Conservation (phyloP, 2,329 filamentous ascomycete genomes). For the Colletotrichum caudatum region DNA sequence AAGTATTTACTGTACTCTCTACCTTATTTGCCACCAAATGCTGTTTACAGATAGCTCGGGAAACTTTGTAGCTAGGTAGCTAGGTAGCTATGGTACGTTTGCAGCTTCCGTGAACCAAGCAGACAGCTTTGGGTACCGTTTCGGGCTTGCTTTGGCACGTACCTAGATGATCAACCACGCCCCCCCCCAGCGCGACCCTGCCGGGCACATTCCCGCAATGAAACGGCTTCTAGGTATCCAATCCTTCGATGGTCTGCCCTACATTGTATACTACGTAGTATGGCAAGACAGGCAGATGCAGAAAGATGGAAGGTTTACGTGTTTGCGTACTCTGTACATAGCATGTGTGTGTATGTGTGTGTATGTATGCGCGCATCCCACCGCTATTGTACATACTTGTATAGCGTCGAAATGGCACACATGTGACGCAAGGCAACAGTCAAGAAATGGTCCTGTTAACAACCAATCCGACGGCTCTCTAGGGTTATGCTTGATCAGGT, state of each 20-base stretch:
- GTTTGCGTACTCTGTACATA: neutral
- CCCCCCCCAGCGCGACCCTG: neutral
- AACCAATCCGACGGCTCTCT: constrained; percentile 13
- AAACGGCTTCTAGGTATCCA: neutral
- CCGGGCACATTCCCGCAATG: constrained; percentile 10
- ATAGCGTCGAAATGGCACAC: constrained; percentile 1
- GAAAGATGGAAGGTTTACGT: neutral
- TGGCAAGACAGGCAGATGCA: neutral
- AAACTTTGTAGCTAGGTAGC: neutral
- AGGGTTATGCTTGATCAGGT: neutral
- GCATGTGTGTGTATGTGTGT: neutral
- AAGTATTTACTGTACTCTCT: neutral
- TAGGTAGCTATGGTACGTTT: neutral
- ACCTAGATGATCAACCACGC: neutral
- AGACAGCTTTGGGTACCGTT: neutral
- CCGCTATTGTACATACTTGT: neutral
- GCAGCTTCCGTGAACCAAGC: neutral
- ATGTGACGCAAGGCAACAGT: constrained; percentile 25
- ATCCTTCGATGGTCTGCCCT: neutral
- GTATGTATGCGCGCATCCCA: neutral
- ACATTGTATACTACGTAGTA: neutral
- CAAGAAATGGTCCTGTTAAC: neutral
- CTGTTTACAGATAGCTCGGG: neutral
- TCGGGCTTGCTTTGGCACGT: constrained; percentile 6
- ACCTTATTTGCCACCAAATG: neutral